phyloP scores from a whole-genome alignment of 306 rosid genomes.

The Fragaria nilgerrensis region DNA sequence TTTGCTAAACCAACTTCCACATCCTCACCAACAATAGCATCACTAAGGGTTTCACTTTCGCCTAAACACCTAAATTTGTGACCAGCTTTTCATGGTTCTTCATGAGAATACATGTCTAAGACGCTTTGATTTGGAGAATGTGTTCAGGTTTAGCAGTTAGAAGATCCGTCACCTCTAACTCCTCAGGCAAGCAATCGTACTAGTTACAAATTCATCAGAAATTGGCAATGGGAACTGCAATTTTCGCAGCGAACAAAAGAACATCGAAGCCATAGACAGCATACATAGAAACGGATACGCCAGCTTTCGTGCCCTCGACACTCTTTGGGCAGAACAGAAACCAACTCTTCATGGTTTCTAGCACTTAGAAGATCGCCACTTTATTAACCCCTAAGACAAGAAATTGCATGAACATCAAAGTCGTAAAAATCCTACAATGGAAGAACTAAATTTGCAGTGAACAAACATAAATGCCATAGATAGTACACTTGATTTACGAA shows the following conservation, averaged over 20 bases:
- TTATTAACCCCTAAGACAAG: not conserved
- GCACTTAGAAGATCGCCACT: not conserved
- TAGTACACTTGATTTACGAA: not conserved
- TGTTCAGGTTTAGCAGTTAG: conserved; percentile 1
- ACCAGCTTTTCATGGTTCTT: not conserved
- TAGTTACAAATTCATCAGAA: not conserved
- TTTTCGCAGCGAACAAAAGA: not conserved
- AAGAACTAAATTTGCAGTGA: not conserved
- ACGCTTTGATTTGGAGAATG: not conserved
- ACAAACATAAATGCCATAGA: not conserved
- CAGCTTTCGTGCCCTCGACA: not conserved
- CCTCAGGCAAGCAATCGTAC: not conserved
- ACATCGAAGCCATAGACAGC: not conserved
- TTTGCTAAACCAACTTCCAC: not conserved
- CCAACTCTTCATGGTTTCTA: not conserved
- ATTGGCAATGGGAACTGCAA: not conserved
- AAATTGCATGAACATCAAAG: not conserved
- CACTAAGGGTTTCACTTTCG: not conserved
- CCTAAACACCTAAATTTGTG: not conserved
- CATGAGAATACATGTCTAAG: not conserved
- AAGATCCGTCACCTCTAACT: not conserved
- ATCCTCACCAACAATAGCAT: not conserved
- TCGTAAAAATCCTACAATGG: not conserved
- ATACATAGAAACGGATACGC: not conserved
- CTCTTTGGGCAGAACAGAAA: not conserved